phyloP scores from a whole-genome alignment of 495 filamentous ascomycete species.

The Xylaria cubensis region DNA sequence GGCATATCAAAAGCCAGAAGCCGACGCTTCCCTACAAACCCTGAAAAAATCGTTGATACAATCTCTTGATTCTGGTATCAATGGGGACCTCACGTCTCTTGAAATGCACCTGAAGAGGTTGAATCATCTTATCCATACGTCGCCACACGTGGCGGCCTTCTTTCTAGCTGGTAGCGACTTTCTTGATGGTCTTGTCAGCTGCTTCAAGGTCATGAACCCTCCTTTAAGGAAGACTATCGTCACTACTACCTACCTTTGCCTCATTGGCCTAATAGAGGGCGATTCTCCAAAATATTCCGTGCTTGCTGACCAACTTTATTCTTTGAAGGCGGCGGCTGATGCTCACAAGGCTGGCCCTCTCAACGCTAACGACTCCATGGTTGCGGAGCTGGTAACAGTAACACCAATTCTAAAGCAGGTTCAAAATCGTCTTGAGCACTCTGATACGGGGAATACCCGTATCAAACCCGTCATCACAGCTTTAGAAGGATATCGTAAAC shows the following conservation, averaged over 20 bases:
- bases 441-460: constrained; percentile 51
- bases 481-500: constrained; percentile 62
- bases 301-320: constrained; percentile 82
- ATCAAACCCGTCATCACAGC: constrained; percentile 63
- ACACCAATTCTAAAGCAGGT: constrained; percentile 63
- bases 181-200: constrained; percentile 72
- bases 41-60: constrained; percentile 54
- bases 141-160: constrained; percentile 59
- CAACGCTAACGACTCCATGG: constrained; percentile 61
- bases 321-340: constrained; percentile 71
- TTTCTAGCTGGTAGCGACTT: constrained; percentile 87
- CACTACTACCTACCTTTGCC: constrained; percentile 71
- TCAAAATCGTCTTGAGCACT: constrained; percentile 50
- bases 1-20: constrained; percentile 43
- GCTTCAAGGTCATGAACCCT: constrained; percentile 66
- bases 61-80: constrained; percentile 58
- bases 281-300: constrained; percentile 70
- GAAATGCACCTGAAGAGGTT: constrained; percentile 53
- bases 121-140: constrained; percentile 61
- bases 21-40: constrained; percentile 44
- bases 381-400: constrained; percentile 67
- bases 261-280: constrained; percentile 70
- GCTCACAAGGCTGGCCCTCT: constrained; percentile 57
- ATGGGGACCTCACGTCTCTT: constrained; percentile 55
- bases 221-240: constrained; percentile 68